phyloP scores from a whole-genome alignment of 257 asterid genomes.

The Schizonepeta tenuifolia region DNA sequence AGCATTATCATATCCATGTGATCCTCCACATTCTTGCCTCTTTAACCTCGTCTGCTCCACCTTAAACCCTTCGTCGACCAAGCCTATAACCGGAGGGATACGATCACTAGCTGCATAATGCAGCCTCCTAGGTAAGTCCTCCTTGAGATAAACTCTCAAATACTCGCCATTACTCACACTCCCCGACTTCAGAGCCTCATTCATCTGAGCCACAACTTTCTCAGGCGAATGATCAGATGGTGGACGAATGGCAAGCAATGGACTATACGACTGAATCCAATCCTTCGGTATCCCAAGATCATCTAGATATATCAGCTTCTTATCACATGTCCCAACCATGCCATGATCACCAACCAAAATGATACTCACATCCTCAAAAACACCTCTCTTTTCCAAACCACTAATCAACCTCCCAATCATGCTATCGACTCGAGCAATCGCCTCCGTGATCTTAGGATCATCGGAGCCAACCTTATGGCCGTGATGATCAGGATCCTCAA shows the following conservation, averaged over 20 bases:
- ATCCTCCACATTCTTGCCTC: constrained; percentile 77
- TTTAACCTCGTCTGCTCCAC: constrained; percentile 55
- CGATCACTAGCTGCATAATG: constrained; percentile 65
- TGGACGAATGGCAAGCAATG: constrained; percentile 74
- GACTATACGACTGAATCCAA: constrained; percentile 66
- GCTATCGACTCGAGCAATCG: constrained; percentile 56
- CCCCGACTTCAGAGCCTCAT: constrained; percentile 59
- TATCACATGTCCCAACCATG: constrained; percentile 80
- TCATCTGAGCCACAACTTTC: constrained; percentile 62
- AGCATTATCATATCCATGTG: constrained; percentile 79
- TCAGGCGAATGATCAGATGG: constrained; percentile 42
- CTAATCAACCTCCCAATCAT: constrained; percentile 65
- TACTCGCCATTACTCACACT: constrained; percentile 58
- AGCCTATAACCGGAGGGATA: constrained; percentile 67
- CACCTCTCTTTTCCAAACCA: constrained; percentile 66
- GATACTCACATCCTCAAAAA: constrained; percentile 66
- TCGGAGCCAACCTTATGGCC: constrained; percentile 78
- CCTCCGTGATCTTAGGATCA: constrained; percentile 62
- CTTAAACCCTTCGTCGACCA: constrained; percentile 69
- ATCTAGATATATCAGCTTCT: constrained; percentile 61
- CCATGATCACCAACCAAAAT: constrained; percentile 85
- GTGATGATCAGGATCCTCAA: constrained; percentile 80
- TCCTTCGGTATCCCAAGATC: constrained; percentile 59
- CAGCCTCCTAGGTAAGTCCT: constrained; percentile 70
- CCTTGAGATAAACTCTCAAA: constrained; percentile 68